Percentiles rank a stretch among this genome's conserved stretches.
Conservation (phyloP, 306 rosid species). For the Lathyrus tuberosus region DNA sequence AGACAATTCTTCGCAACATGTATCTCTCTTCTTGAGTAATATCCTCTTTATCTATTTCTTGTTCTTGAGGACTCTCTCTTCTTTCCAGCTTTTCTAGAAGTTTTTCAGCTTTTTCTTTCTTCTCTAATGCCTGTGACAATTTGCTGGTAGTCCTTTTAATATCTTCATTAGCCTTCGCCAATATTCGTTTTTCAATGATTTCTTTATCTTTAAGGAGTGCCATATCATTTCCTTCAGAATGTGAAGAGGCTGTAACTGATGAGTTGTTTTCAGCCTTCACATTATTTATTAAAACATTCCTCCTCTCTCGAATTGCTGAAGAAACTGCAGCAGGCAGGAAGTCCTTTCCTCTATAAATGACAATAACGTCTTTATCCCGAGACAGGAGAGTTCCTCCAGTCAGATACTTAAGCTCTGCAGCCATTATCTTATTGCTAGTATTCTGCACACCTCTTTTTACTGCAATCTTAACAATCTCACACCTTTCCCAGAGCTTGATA, state of each 20-base stretch:
- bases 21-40: conserved; percentile 80
- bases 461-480: conserved; percentile 91
- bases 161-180: conserved; percentile 52
- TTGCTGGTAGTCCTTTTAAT: conserved; percentile 65
- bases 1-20: conserved; percentile 87
- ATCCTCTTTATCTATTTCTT: conserved; percentile 84
- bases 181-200: conserved; percentile 40
- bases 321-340: conserved; percentile 84
- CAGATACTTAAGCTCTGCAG: conserved; percentile 82
- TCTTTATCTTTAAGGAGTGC: conserved; percentile 40
- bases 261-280: conserved; percentile 40
- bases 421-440: conserved; percentile 77
- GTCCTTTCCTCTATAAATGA: conserved; percentile 89
- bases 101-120: conserved; percentile 69
- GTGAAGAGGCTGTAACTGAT: conserved; percentile 38
- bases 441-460: conserved; percentile 92
- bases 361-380: conserved; percentile 79
- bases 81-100: conserved; percentile 70
- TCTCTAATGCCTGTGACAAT: conserved; percentile 70
- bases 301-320: conserved; percentile 79
- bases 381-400: conserved; percentile 91
- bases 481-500: conserved; percentile 88
- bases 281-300: conserved; percentile 48
- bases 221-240: conserved; percentile 40
- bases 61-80: conserved; percentile 52